A percentile compares a stretch with the other conserved stretches of the same genome.
phyloP scores from a whole-genome alignment of 257 asterid genomes.

The Plantago major region DNA sequence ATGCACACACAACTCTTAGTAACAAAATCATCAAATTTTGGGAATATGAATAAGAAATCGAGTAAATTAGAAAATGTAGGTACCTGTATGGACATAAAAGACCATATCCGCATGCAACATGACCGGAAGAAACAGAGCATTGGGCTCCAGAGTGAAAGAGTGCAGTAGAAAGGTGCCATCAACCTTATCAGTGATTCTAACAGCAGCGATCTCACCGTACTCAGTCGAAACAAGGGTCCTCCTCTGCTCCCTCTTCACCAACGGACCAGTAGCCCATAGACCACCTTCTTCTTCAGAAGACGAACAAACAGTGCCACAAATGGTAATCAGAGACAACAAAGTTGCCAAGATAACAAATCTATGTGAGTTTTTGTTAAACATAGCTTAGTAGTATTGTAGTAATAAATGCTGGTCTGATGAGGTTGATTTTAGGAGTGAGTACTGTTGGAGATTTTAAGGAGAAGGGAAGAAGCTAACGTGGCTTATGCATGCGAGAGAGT shows the following conservation, averaged over 20 bases:
- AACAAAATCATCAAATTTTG: too few species aligned
- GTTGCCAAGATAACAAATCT: neutral
- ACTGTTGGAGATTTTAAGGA: neutral
- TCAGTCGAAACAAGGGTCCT: conserved; percentile 37
- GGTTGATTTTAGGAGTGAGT: neutral
- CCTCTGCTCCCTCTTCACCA: conserved; percentile 45
- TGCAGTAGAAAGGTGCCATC: conserved; percentile 54
- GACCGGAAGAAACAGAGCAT: conserved; percentile 71
- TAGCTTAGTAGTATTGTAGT: neutral
- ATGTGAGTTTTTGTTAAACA: neutral
- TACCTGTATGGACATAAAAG: conserved; percentile 88
- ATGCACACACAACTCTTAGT: too few species aligned
- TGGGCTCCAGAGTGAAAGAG: conserved; percentile 81
- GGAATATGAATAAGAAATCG: too few species aligned
- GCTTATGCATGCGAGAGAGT: conserved; percentile 57
- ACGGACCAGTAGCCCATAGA: conserved; percentile 20
- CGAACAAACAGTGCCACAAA: neutral
- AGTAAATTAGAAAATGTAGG: neutral
- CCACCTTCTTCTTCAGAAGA: conserved; percentile 13
- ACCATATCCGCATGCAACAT: conserved; percentile 69
- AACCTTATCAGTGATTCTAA: conserved; percentile 25
- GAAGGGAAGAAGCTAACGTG: conserved; percentile 38
- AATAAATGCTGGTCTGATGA: neutral
- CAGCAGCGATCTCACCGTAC: conserved; percentile 62
- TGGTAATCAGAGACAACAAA: neutral